A percentile compares a stretch with the other conserved stretches of the same genome.
phyloP scores from a whole-genome alignment of 768 basidiomycete species.

The Rhodosporidiobolus sp. region DNA sequence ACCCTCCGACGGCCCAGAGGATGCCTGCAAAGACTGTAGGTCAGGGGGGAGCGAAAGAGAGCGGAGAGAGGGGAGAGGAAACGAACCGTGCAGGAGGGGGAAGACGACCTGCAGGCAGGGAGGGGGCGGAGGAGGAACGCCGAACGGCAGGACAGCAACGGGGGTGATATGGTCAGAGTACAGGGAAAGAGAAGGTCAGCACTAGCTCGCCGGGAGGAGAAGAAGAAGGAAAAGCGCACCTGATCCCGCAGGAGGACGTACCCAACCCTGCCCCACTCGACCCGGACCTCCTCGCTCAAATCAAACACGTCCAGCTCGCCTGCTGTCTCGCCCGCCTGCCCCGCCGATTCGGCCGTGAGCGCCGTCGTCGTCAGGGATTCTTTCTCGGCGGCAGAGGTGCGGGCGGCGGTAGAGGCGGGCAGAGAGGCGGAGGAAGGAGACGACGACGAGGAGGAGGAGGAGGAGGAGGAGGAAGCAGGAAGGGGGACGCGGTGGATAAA shows the following conservation, averaged over 20 bases:
- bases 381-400: conserved; percentile 7
- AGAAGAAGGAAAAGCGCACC: conserved; percentile 13
- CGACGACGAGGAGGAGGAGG: background rate
- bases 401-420: background rate
- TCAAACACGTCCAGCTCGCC: conserved; percentile 14
- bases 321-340: background rate
- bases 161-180: too few relatives aligned
- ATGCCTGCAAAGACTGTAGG: background rate
- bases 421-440: background rate
- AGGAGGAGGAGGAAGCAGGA: background rate
- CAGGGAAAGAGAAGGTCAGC: too few relatives aligned
- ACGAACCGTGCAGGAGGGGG: conserved; percentile 25
- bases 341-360: background rate
- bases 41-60: background rate
- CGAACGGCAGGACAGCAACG: too few relatives aligned
- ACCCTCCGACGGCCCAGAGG: conserved; percentile 8
- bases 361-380: background rate
- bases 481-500: conserved; percentile 25
- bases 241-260: conserved; percentile 42
- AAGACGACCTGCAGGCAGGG: conserved; percentile 19
- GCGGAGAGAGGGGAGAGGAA: background rate
- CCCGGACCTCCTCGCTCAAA: conserved; percentile 12
- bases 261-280: conserved; percentile 38
- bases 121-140: background rate
- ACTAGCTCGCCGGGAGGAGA: too few relatives aligned